Evolutionary conservation across 2,329 filamentous ascomycete species (phyloP), one percentile per base, ranked within the genome.

Genomic region (Aaosphaeria arxii): DNA sequence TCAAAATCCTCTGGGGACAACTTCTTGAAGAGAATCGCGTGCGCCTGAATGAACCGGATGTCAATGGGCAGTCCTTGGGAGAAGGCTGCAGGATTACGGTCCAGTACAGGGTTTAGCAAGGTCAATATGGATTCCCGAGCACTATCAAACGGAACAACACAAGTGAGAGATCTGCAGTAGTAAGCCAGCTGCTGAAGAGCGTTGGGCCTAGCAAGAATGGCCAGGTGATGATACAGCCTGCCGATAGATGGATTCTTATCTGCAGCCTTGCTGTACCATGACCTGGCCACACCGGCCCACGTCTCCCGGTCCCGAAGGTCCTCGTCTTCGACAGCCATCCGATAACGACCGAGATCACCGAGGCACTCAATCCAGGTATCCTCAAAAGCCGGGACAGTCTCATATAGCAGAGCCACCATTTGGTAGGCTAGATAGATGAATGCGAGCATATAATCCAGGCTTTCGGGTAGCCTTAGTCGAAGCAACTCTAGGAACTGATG

Each of bases 351-450:
- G 0, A 97, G 71, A 62, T 97, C 91, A 0, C 92, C 92, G 0
- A 97, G 73, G 45, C 91, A 96, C 56, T 96, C 92, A 6, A 95
- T 89, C 92, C 92, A 97, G 0, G 89, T 96, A 48, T 94, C 88
- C 45, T 88, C 82, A 55, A 95, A 96, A 0, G 81, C 78, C 0
- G 88, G 85, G 0, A 96, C 89, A 0, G 89, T 95, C 59, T 97
- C 92, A 50, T 91, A 88, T 0, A 96, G 71, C 0, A 96, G 70
- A 0, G 89, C 87, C 81, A 96, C 89, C 83, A 95, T 95, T 2
- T 87, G 87, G 55, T 96, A 97, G 0, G 91, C 87, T 11, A 92
- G 71, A 53, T 95, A 95, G 1, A 97, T 90, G 47, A 96, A 97
- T 0, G 85, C 84, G 0, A 96, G 74, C 91, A 97, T 96, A 47